Evolutionary conservation across 805 yeast genomes (phyloP), one percentile per base, ranked within the genome.

Genomic region (Metschnikowia noctiluminum): DNA sequence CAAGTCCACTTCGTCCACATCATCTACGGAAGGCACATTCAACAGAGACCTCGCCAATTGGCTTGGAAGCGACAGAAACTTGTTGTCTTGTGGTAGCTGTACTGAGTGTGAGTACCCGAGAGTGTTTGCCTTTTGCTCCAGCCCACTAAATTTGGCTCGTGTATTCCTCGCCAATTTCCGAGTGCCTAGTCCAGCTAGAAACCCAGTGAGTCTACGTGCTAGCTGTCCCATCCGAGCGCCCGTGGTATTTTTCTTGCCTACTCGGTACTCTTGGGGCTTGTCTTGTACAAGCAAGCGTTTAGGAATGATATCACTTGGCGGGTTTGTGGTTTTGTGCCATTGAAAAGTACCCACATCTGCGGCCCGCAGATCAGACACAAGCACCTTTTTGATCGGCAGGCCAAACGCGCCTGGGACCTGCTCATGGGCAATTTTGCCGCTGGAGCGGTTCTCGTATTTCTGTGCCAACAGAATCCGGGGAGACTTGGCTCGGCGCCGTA

Each of bases 301-400:
- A 8, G 39, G 38, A 11, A 42, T 13, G 14, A 28, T 16, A 6
- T n/a, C 9, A 6, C 15, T 12, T 4, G 43, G 21, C 9, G 21
- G 10, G 3, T 28, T 14, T 14, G 40, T n/a, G 30, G 45, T 27
- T 46, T 46, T 46, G 40, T 42, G 42, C 26, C 41, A 14, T 28
- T 46, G 42, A 13, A 31, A 39, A 6, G 42, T 43, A 8, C 26
- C 35, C 12, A 27, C n/a, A 9, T 15, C 28, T 5, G 11, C 12
- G 26, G 30, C 38, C 11, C 42, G 28, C 35, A 15, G 35, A 8
- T 43, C 43, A 28, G 45, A 37, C 26, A 34, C 42, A 38, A 28
- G n/a, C 30, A 41, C 40, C 14, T 34, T 21, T 42, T 46, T 46
- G 6, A 48, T 43, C 9, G 51, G 51, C 48, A 45, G 47, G 26